phyloP scores from a whole-genome alignment of 2,329 filamentous ascomycete species.

The Diaporthe ampelina region DNA sequence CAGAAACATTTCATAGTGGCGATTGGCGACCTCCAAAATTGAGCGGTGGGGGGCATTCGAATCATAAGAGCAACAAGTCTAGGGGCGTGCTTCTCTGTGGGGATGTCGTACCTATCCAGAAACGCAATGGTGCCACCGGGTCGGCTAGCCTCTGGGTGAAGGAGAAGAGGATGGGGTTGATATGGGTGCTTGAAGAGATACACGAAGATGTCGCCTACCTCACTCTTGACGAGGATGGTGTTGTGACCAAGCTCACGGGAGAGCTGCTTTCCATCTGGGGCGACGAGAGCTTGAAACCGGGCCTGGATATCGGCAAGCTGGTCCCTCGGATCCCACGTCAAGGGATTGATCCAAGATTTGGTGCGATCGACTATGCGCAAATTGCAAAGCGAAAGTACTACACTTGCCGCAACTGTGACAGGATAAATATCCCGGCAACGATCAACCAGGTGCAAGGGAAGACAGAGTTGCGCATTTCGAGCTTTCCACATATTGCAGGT shows the following conservation, averaged over 20 bases:
- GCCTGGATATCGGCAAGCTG: constrained; percentile 82
- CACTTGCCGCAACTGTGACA: constrained; percentile 83
- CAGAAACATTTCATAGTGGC: constrained; percentile 74
- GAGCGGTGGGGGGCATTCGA: constrained; percentile 55
- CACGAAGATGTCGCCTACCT: constrained; percentile 91
- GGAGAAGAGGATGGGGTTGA: constrained; percentile 92
- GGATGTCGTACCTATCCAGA: constrained; percentile 98
- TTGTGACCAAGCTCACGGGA: constrained; percentile 78
- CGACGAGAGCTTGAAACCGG: constrained; percentile 73
- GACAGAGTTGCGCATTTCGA: constrained; percentile 85
- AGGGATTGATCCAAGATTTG: constrained; percentile 76
- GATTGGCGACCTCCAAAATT: constrained; percentile 69
- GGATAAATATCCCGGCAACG: constrained; percentile 86
- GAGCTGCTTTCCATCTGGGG: constrained; percentile 91
- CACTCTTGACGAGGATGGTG: constrained; percentile 81
- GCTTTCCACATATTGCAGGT: constrained; percentile 96
- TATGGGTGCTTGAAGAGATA: constrained; percentile 98
- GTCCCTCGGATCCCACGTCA: constrained; percentile 87
- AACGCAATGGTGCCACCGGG: constrained; percentile 91
- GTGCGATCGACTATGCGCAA: constrained; percentile 83
- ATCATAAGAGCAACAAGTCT: constrained; percentile 77
- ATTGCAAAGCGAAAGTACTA: constrained; percentile 82
- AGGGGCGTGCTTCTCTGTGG: constrained; percentile 90
- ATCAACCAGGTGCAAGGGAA: constrained; percentile 80
- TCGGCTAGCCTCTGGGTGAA: constrained; percentile 99